Evolutionary conservation across 768 basidiomycete species (phyloP), one percentile per base, ranked within the genome.

Genomic region (Rhizopogon vulgaris): DNA sequence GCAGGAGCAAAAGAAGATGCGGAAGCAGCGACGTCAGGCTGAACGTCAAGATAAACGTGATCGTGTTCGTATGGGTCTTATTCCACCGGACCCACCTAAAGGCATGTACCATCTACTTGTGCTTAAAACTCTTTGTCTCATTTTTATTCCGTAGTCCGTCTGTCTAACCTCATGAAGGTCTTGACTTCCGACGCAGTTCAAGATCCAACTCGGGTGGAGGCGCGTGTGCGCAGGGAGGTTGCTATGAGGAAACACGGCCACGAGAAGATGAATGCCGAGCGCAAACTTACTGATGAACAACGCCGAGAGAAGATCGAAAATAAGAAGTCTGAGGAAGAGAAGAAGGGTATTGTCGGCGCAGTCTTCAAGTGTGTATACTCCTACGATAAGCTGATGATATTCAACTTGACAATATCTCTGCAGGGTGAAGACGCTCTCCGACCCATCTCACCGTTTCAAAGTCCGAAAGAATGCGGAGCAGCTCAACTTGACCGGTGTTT

Each of bases 201-300:
- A 78, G 96, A 98, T 65, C 96, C 96, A 0, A 99, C 96, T 2
- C 85, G 94, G 47, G 92, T 99, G 3, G 96, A 99, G 67, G 95
- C 95, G 5, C 87, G 91, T 30, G 94, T 99, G 12, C 78, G 93
- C 41, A 78, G 90, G 32, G 96, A 99, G 67, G 95, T 98, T 27
- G 89, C 90, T 0, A 87, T 85, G 75, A 80, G 96, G 56, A 87
- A 87, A 62, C 84, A 92, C 58, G 78, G 74, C 7, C 96, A 99
- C 65, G 91, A 96, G 64, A 90, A 92, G 77, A 90, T 87, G 80
- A 99, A 99, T 60, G 74, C 83, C 4, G 90, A 91, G 64, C 83
- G 94, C 41, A 94, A 95, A 69, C 78, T 99, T 30, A 94, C 87
- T 0, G 86, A 90, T 55, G 96, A 97, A 38, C 88, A 97, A 65